phyloP scores from a whole-genome alignment of 805 yeast species.

The Kuraishia molischiana region DNA sequence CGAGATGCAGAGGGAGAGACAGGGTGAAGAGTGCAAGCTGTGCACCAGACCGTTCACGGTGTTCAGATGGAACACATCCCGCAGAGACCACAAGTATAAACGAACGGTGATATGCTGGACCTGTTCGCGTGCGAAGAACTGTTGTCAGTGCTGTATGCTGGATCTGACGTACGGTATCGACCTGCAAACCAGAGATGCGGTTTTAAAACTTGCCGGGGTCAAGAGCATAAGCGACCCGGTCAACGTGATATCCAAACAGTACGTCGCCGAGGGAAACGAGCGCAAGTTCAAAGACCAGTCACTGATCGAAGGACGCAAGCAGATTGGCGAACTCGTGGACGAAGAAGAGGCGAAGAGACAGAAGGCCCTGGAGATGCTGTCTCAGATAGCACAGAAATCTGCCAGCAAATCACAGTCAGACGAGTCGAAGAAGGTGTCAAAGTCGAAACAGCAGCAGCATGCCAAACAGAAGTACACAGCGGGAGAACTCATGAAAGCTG shows the following conservation, averaged over 20 bases:
- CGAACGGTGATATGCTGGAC: slow-evolving; percentile 68
- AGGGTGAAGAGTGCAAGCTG: slow-evolving; percentile 76
- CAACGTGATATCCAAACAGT: slow-evolving; percentile 44
- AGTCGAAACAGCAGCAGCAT: neutral
- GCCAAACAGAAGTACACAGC: slow-evolving; percentile 3
- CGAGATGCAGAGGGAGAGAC: slow-evolving; percentile 59
- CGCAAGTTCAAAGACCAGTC: slow-evolving; percentile 1
- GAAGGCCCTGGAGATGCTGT: slow-evolving; percentile 40
- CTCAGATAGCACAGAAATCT: slow-evolving; percentile 29
- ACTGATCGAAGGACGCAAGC: slow-evolving; percentile 3
- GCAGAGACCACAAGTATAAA: slow-evolving; percentile 31
- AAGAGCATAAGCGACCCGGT: slow-evolving; percentile 30
- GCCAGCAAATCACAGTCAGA: neutral
- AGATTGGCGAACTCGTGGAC: slow-evolving; percentile 9
- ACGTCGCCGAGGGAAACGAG: slow-evolving; percentile 40
- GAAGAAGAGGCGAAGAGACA: slow-evolving; percentile 21
- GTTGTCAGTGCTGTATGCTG: slow-evolving; percentile 83
- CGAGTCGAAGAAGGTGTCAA: neutral
- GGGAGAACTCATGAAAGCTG: slow-evolving; percentile 39
- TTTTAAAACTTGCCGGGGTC: slow-evolving; percentile 59
- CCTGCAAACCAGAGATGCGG: slow-evolving; percentile 66
- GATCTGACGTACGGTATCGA: slow-evolving; percentile 82
- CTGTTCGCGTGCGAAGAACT: slow-evolving; percentile 70
- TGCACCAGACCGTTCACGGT: slow-evolving; percentile 83
- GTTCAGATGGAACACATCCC: slow-evolving; percentile 59